Conservation (phyloP, 768 basidiomycete genomes). For the Tulasnella sp. region DNA sequence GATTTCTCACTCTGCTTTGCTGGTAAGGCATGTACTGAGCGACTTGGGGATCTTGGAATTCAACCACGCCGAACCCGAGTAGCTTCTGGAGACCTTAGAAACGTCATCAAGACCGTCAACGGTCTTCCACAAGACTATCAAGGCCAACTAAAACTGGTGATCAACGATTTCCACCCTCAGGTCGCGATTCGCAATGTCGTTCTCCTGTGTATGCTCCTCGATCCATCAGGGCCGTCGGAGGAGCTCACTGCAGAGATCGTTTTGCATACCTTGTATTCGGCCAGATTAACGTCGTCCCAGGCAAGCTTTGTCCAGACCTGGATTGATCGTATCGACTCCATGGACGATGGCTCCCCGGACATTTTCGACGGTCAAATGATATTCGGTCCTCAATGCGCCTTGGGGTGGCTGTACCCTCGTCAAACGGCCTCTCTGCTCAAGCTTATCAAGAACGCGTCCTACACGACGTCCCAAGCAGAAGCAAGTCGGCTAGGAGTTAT, state of each 20-base stretch:
- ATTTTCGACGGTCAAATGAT: background rate
- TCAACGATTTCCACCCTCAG: constrained; percentile 43
- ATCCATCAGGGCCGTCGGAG: constrained; percentile 36
- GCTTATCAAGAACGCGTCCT: background rate
- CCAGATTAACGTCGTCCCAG: constrained; percentile 43
- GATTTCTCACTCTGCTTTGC: constrained; percentile 24
- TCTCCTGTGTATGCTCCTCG: constrained; percentile 45
- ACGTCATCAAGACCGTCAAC: constrained; percentile 47
- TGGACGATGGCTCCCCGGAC: constrained; percentile 29
- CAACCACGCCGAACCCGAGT: background rate
- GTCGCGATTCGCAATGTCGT: constrained; percentile 45
- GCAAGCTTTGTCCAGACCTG: constrained; percentile 34
- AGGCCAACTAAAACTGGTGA: constrained; percentile 42
- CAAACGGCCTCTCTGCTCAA: background rate
- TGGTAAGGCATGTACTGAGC: background rate
- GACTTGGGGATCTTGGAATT: background rate
- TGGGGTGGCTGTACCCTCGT: background rate
- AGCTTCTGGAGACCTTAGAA: constrained; percentile 53
- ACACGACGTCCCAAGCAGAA: background rate
- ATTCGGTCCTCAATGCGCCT: background rate
- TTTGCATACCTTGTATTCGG: constrained; percentile 51
- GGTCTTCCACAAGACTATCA: constrained; percentile 44
- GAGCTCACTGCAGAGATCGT: constrained; percentile 46
- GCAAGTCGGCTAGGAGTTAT: constrained; percentile 27
- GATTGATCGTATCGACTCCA: constrained; percentile 32